Conservation (phyloP, 345 rosid genomes). For the Rhizophora apiculata region DNA sequence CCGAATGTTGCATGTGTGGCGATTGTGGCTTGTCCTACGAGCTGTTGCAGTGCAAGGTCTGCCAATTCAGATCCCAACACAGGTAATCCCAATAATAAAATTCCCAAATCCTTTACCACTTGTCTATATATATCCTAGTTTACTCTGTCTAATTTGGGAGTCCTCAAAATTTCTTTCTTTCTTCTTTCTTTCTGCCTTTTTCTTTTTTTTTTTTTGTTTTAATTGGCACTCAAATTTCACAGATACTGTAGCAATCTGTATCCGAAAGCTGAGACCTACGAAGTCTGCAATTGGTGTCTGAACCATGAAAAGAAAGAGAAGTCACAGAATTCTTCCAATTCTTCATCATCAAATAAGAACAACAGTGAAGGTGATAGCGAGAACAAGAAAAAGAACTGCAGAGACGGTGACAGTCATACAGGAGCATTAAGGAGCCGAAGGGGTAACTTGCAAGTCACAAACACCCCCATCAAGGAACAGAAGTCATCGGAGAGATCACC, state of each 20-base stretch:
- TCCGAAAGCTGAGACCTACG: constrained; percentile 53
- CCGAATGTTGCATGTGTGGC: constrained; percentile 80
- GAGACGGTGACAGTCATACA: not conserved
- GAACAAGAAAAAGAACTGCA: constrained; percentile 9
- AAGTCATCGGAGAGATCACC: constrained; percentile 30
- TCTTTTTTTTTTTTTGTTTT: not conserved
- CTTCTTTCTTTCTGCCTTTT: not conserved
- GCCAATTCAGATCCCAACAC: constrained; percentile 73
- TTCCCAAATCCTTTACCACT: not conserved
- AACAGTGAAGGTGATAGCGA: constrained; percentile 26
- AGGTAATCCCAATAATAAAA: constrained; percentile 28
- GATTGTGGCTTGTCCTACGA: constrained; percentile 55
- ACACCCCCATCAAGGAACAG: constrained; percentile 34
- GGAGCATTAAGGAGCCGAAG: constrained; percentile 15
- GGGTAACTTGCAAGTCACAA: constrained; percentile 16
- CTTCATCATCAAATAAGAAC: constrained; percentile 31
- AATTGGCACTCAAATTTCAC: not conserved
- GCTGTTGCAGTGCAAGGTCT: constrained; percentile 56
- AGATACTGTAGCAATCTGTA: constrained; percentile 73
- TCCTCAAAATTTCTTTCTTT: not conserved
- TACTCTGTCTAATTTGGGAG: not conserved
- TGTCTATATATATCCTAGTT: not conserved
- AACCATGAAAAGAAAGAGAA: constrained; percentile 34
- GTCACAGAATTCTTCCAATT: constrained; percentile 39
- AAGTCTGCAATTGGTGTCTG: constrained; percentile 66